These are phyloP conservation scores for Rhododendron simsii DNA, from an alignment of 148 eudicot species.

Conservation along the genomic window DNA sequence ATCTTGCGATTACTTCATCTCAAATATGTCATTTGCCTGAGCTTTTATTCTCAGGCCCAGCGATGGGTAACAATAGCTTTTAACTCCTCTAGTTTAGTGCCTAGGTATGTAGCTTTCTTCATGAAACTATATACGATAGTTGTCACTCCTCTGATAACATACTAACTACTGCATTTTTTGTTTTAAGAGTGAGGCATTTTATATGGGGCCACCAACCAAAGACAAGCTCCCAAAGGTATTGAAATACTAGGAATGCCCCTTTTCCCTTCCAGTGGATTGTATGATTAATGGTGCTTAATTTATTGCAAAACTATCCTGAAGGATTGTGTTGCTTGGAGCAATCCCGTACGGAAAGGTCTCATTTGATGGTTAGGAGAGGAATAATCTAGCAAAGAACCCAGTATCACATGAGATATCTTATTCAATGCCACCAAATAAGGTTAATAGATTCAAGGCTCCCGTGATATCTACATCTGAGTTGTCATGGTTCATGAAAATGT, in stretches of 20 bases:
- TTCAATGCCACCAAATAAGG: conserved; percentile 82
- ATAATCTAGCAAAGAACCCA: conserved; percentile 68
- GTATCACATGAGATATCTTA: conserved; percentile 70
- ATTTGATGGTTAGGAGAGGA: conserved; percentile 43
- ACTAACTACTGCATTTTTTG: conserved; percentile 1
- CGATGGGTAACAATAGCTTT: conserved; percentile 70
- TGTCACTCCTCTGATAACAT: not conserved
- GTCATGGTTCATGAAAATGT: not conserved
- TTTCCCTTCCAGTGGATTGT: not conserved
- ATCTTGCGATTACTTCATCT: conserved; percentile 5
- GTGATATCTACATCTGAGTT: not conserved
- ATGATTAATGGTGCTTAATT: conserved; percentile 1
- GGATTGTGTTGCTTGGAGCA: conserved; percentile 81
- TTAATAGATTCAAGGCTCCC: conserved; percentile 14
- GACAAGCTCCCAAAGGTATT: conserved; percentile 91
- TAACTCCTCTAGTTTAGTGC: conserved; percentile 62
- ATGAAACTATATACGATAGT: not conserved
- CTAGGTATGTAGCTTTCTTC: conserved; percentile 55
- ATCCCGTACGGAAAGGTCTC: conserved; percentile 85
- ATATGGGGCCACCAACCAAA: conserved; percentile 72
- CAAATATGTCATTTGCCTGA: conserved; percentile 54
- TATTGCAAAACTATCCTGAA: conserved; percentile 63
- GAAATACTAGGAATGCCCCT: not conserved
- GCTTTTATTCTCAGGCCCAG: conserved; percentile 79
- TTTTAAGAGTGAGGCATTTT: conserved; percentile 76